Base-by-base conservation (phyloP, 1,284 basidiomycete species). In the Farysia itapuensis region DNA sequence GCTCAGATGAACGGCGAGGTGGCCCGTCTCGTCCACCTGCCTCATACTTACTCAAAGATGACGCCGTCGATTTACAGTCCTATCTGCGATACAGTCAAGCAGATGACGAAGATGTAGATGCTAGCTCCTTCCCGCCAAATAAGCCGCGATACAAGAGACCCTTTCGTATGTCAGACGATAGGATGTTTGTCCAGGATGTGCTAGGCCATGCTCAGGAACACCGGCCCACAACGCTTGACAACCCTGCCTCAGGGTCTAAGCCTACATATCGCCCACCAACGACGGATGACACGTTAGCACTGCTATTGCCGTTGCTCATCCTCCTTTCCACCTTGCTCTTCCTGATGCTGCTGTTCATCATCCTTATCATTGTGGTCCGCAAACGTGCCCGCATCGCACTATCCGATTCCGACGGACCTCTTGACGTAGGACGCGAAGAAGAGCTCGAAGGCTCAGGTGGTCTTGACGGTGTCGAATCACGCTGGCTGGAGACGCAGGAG, bases 241-340 rank as follows among this genome's bases (percentile, higher is more conserved):
- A 44, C 20, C 35, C 53, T 31, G 24, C 41, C 30, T 43, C 50
- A 4, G 45, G 45, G 19, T 39, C 53, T 13, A 47, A 64, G 16
- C 60, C 60, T 23, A 35, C 54, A 34, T 64, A 64, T 21, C 45
- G 60, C 29, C 60, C 60, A 35, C 51, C 43, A 11, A 35, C 52
- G 9, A 38, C 52, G 25, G 60, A 59, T 29, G 60, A 64, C 25
- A 64, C 60, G 12, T 46, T 76, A 9, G 50, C 64, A n/a, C 57
- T 76, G 15, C 52, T 70, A 11, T 57, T 74, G 1, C 75, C 86
- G 18, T 83, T 90, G 56, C 82, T 89, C 70, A 84, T 95, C 67
- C 85, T 98, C 35, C 83, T 96, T 37, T 87, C 89, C 24, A 92
- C 90, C 1, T 86, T 98, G 64, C 84, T 98, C 49, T 88, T 97